These are phyloP conservation scores for Platismatia glauca DNA, from an alignment of 495 filamentous ascomycete species.

Conservation along the genomic window DNA sequence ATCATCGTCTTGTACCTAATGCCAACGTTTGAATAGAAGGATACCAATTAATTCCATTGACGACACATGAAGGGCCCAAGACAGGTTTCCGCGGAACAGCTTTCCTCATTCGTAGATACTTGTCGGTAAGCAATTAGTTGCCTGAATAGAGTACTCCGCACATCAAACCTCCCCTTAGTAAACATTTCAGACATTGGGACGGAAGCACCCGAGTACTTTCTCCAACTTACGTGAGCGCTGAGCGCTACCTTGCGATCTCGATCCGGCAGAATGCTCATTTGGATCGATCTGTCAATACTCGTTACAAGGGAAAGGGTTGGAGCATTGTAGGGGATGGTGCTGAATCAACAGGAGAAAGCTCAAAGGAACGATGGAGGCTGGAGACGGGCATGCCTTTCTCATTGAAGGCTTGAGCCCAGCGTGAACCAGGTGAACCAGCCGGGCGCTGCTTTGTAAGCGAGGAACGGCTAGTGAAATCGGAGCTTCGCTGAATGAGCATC, in stretches of 20 bases:
- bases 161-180: too few relatives aligned
- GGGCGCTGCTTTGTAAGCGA: not conserved
- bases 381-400: not conserved
- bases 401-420: not conserved
- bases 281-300: not conserved
- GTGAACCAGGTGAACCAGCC: not conserved
- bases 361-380: not conserved
- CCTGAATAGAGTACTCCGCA: too few relatives aligned
- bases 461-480: slow-evolving; percentile 2
- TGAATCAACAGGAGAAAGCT: not conserved
- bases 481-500: not conserved
- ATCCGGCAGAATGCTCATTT: not conserved
- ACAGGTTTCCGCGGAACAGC: too few relatives aligned
- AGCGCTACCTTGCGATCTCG: not conserved
- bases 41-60: not conserved
- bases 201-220: not conserved
- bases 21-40: not conserved
- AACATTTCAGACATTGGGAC: not conserved
- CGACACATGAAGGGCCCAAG: too few relatives aligned
- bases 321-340: not conserved
- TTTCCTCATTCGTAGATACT: too few relatives aligned
- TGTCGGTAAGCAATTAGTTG: too few relatives aligned
- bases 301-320: not conserved
- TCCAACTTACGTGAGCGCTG: not conserved
- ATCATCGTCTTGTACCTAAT: not conserved